Percentiles rank a stretch among this genome's conserved stretches.
Evolutionary conservation across 257 asterid genomes (phyloP).

Genomic region (Mentha longifolia): DNA sequence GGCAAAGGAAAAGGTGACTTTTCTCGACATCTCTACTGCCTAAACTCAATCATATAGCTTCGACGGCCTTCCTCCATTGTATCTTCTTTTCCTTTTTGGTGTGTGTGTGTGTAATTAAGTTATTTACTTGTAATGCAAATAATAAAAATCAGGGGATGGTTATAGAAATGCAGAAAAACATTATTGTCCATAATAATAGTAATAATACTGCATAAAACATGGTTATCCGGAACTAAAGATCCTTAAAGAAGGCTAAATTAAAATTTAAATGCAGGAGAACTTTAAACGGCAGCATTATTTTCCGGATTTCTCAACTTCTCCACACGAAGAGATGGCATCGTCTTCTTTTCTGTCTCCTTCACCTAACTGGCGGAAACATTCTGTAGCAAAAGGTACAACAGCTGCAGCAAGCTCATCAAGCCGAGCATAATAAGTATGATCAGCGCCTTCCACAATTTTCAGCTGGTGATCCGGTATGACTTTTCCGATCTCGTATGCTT

Average conservation of each 20-base stretch:
- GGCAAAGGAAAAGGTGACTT: background rate
- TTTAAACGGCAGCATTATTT: background rate
- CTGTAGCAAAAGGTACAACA: conserved; percentile 56
- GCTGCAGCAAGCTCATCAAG: conserved; percentile 52
- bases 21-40: background rate
- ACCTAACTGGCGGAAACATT: conserved; percentile 36
- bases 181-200: background rate
- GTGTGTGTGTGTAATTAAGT: background rate
- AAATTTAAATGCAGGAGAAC: background rate
- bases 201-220: background rate
- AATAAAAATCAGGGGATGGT: no score
- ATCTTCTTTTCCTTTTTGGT: no score
- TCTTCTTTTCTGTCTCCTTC: background rate
- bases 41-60: background rate
- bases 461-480: conserved; percentile 61
- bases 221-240: background rate
- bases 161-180: background rate
- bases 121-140: no score
- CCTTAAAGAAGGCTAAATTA: background rate
- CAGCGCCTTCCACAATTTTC: conserved; percentile 59
- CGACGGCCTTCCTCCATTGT: background rate
- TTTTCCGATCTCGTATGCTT: conserved; percentile 65
- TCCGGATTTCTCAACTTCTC: background rate
- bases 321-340: background rate
- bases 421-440: conserved; percentile 46